phyloP scores from a whole-genome alignment of 192 early-diverging fungal genomes.

The Hyaloraphidium curvatum region DNA sequence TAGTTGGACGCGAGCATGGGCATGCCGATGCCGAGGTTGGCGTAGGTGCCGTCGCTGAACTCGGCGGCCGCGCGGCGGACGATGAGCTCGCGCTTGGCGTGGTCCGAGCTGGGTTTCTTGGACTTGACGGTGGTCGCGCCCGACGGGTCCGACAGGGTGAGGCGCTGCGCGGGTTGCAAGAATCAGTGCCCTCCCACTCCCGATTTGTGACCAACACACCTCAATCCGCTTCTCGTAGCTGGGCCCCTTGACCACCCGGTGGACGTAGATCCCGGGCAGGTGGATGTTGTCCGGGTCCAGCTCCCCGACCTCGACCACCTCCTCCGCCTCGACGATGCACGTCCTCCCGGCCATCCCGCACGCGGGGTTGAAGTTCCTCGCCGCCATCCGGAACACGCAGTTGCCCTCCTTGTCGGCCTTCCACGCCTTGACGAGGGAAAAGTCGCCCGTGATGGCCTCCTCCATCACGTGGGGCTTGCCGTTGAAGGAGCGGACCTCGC shows the following conservation, averaged over 20 bases:
- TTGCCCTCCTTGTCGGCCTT: conserved; percentile 64
- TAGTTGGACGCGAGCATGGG: conserved; percentile 60
- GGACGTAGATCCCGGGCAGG: conserved; percentile 49
- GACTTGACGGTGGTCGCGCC: background rate
- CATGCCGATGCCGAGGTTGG: conserved; percentile 60
- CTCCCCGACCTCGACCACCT: conserved; percentile 48
- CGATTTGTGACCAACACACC: background rate
- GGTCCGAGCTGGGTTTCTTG: conserved; percentile 31
- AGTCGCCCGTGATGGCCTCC: conserved; percentile 54
- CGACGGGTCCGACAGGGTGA: background rate
- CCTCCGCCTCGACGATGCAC: conserved; percentile 61
- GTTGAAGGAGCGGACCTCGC: conserved; percentile 44
- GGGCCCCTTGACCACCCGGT: conserved; percentile 49
- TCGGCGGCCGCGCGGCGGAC: conserved; percentile 56
- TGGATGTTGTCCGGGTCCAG: conserved; percentile 52
- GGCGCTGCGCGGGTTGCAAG: conserved; percentile 2
- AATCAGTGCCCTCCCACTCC: background rate
- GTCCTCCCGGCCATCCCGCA: conserved; percentile 55
- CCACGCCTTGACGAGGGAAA: conserved; percentile 64
- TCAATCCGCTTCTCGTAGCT: conserved; percentile 53
- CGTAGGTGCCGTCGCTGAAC: conserved; percentile 25
- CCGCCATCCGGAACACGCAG: conserved; percentile 32
- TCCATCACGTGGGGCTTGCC: conserved; percentile 56
- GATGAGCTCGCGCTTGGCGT: conserved; percentile 38
- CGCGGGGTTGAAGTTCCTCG: conserved; percentile 55